Conservation (phyloP, 2,329 filamentous ascomycete genomes). For the Pezicula rhizophila region DNA sequence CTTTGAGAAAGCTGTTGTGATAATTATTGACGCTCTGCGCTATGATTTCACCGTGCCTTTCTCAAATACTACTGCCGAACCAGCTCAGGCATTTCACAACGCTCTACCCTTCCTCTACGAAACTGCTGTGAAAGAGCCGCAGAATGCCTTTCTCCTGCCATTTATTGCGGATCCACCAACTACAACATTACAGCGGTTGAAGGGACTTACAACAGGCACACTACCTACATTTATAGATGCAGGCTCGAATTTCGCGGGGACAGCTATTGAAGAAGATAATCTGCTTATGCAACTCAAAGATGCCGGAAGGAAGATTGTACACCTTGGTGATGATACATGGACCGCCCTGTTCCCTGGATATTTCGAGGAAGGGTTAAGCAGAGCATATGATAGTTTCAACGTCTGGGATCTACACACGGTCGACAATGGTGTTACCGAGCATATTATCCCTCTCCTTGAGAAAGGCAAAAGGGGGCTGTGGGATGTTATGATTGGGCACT, state of each 20-base stretch:
- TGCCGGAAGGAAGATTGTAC: slow-evolving; percentile 73
- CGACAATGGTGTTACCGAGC: slow-evolving; percentile 87
- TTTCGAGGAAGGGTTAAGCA: slow-evolving; percentile 81
- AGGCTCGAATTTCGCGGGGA: slow-evolving; percentile 92
- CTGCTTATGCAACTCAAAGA: slow-evolving; percentile 57
- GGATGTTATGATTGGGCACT: slow-evolving; percentile 94
- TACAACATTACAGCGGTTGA: slow-evolving; percentile 83
- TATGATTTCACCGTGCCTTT: slow-evolving; percentile 95
- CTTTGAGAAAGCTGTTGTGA: slow-evolving; percentile 84
- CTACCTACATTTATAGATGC: slow-evolving; percentile 91
- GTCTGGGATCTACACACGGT: slow-evolving; percentile 97
- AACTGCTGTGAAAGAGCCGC: slow-evolving; percentile 64
- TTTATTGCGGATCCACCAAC: slow-evolving; percentile 98
- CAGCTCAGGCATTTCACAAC: slow-evolving; percentile 68
- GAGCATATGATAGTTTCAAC: slow-evolving; percentile 93
- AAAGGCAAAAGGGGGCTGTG: slow-evolving; percentile 61
- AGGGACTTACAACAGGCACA: slow-evolving; percentile 91
- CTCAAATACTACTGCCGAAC: slow-evolving; percentile 37
- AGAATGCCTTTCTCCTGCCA: slow-evolving; percentile 82
- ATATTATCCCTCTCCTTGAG: slow-evolving; percentile 78
- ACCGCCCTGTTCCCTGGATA: slow-evolving; percentile 87
- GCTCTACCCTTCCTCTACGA: slow-evolving; percentile 83
- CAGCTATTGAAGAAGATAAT: slow-evolving; percentile 91
- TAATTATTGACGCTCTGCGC: slow-evolving; percentile 87
- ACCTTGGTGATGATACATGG: slow-evolving; percentile 98